phyloP scores from a whole-genome alignment of 2,329 filamentous ascomycete genomes.

The Sclerotinia glacialis region DNA sequence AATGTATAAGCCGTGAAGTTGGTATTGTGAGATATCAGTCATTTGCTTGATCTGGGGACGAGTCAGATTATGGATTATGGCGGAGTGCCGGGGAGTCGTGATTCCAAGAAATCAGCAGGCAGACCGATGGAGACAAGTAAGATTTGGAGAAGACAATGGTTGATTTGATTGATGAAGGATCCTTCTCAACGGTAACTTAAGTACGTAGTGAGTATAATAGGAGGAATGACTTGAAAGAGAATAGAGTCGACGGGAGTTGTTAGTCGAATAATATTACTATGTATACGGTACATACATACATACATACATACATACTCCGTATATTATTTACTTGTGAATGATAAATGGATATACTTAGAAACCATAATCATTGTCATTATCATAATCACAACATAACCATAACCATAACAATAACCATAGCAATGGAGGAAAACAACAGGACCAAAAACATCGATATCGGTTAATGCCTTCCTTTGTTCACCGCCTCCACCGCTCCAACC shows the following conservation, averaged over 20 bases:
- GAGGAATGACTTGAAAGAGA: neutral
- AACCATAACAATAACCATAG: no score
- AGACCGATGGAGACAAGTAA: neutral
- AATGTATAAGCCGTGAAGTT: neutral
- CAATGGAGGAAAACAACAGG: neutral
- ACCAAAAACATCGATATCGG: neutral
- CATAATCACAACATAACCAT: no score
- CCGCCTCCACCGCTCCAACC: no score
- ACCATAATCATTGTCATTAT: no score
- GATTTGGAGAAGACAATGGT: neutral
- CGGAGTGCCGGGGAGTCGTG: constrained; percentile 8
- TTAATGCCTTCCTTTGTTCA: neutral
- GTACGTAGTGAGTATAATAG: no score
- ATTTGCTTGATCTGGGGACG: constrained; percentile 10
- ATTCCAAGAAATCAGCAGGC: constrained; percentile 12
- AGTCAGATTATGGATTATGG: constrained; percentile 3
- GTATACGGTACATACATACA: neutral
- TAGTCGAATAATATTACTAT: neutral
- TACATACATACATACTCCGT: no score
- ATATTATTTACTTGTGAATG: neutral
- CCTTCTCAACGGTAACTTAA: neutral
- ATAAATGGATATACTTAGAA: no score
- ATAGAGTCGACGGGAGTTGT: neutral
- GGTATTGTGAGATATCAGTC: constrained; percentile 22
- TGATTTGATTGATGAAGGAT: neutral